Evolutionary conservation across 1,139 yeast genomes (phyloP), one percentile per base, ranked within the genome.

Genomic region (Blastobotrys aristatus): DNA sequence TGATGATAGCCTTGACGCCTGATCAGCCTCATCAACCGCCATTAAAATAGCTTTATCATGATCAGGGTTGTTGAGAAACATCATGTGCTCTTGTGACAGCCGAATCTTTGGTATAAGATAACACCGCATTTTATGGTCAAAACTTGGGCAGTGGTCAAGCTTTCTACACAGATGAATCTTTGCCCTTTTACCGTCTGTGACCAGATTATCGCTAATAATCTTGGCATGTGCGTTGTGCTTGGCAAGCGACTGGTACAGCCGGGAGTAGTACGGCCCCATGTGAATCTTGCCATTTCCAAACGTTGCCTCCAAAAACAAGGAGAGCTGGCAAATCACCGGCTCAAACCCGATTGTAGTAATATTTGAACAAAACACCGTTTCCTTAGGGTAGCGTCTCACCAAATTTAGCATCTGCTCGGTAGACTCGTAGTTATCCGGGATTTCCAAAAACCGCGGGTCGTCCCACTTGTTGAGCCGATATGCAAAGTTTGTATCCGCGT

Each of bases 401-500:
- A n/a, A n/a, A n/a, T n/a, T 14, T 18, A 37, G 21, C 31, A 37
- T 7, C 32, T 17, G 4, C 17, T 17, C 13, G 4, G 16, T n/a
- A 8, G 31, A 22, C 14, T 37, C 32, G 18, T 24, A 16, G 21
- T 40, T 40, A 14, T 33, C 30, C 10, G 31, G 38, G 13, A 40
- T 14, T 4, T 40, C 44, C 16, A 40, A n/a, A 24, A 21, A 24
- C 16, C 13, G n/a, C 4, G 22, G 20, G 22, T 34, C 22, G 8
- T 17, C 26, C 30, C 30, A 11, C 30, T 26, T 7, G n/a, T n/a
- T n/a, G n/a, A n/a, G n/a, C n/a, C n/a, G n/a, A n/a, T 73, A 71
- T 0, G 73, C 73, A 58, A 77, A 80, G 0, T 83, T 75, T 3
- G 83, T 75, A 58, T 81, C 87, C 16, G 79, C 61, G 55, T 81